Conservation (phyloP, 148 eudicot species). For the Chenopodium suecicum region DNA sequence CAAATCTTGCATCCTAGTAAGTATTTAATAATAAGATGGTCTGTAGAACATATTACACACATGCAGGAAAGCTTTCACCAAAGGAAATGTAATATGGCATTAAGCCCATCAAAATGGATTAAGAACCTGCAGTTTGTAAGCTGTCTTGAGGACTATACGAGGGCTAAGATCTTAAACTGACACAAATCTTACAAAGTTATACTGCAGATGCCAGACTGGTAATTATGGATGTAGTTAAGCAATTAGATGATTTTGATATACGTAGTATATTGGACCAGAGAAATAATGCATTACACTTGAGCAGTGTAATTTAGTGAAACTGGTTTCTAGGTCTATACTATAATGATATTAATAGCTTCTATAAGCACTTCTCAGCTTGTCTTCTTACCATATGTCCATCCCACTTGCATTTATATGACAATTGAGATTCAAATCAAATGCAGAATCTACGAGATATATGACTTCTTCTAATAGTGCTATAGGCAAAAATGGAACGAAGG, state of each 20-base stretch:
- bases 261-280: neutral
- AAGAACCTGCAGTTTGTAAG: neutral
- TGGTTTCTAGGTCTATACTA: neutral
- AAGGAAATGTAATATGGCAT: neutral
- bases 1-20: neutral
- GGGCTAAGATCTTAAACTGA: neutral
- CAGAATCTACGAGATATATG: neutral
- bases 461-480: too few relatives aligned
- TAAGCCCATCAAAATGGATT: neutral
- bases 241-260: neutral
- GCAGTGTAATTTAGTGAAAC: neutral
- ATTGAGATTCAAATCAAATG: neutral
- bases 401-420: neutral
- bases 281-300: neutral
- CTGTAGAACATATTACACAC: too few relatives aligned
- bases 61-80: neutral
- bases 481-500: too few relatives aligned
- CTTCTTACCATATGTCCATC: neutral
- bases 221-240: neutral
- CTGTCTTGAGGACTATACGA: neutral
- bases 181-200: neutral
- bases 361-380: neutral
- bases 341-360: neutral
- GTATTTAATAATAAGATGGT: too few relatives aligned
- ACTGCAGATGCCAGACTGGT: neutral